phyloP scores from a whole-genome alignment of 192 early-diverging fungal genomes.

The Coemansia sp. region DNA sequence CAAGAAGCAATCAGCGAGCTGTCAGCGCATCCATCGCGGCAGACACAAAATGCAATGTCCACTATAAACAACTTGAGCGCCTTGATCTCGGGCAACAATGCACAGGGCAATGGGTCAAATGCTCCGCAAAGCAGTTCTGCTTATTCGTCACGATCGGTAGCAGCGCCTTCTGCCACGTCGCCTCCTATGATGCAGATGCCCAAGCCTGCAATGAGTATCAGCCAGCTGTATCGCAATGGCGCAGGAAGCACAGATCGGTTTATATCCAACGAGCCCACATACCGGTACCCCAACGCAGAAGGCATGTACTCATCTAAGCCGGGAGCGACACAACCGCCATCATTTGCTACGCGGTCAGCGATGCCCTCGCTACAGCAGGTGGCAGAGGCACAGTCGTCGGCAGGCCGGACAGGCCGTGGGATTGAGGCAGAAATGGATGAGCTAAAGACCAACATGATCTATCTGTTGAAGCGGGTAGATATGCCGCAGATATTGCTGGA shows the following conservation, averaged over 20 bases:
- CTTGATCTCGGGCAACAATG: constrained; percentile 14
- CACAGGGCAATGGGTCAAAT: background rate
- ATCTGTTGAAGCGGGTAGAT: constrained; percentile 32
- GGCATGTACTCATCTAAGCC: background rate
- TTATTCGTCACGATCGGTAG: background rate
- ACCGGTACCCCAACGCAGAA: no score
- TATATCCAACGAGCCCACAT: no score
- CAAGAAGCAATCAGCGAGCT: constrained; percentile 26
- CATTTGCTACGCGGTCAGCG: background rate
- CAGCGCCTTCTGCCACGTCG: background rate
- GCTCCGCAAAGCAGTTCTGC: background rate
- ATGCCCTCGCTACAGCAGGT: background rate
- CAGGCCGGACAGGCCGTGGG: background rate
- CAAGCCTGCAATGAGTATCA: constrained; percentile 6
- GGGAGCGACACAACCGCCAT: background rate
- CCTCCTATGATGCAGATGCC: constrained; percentile 4
- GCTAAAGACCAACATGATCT: constrained; percentile 36
- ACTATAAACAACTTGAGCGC: constrained; percentile 29
- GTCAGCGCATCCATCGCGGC: constrained; percentile 8
- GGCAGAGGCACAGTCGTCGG: background rate
- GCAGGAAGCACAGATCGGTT: background rate
- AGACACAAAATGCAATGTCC: constrained; percentile 27
- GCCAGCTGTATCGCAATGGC: constrained; percentile 10
- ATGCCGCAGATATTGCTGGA: constrained; percentile 31
- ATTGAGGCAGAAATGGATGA: constrained; percentile 23